phyloP scores from a whole-genome alignment of 805 yeast species.

The Wickerhamiella azyma region DNA sequence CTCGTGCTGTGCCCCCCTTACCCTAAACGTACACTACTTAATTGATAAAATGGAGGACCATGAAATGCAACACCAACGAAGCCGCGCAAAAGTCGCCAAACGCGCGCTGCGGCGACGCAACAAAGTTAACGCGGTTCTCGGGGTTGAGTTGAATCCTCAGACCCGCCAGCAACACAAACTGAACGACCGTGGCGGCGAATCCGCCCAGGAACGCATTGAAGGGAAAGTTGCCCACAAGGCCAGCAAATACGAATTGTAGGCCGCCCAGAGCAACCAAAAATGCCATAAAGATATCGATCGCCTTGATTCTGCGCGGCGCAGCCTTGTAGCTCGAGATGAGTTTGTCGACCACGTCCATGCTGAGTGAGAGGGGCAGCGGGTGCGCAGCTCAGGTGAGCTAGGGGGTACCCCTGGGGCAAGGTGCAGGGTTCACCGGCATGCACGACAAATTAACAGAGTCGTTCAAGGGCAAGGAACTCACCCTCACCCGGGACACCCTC shows the following conservation, averaged over 20 bases:
- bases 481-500: too few relatives aligned
- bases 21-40: constrained; percentile 23
- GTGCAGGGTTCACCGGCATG: too few relatives aligned
- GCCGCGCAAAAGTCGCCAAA: constrained; percentile 84
- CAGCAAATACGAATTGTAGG: constrained; percentile 64
- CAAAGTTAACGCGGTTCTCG: constrained; percentile 29
- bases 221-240: constrained; percentile 76
- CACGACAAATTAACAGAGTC: too few relatives aligned
- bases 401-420: too few relatives aligned
- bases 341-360: constrained; percentile 16
- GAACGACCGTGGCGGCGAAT: constrained; percentile 83
- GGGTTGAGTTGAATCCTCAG: constrained; percentile 57
- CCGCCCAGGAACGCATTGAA: constrained; percentile 96
- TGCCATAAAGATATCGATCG: constrained; percentile 65
- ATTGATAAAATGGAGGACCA: constrained; percentile 82
- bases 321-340: constrained; percentile 18
- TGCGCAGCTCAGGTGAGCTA: too few relatives aligned
- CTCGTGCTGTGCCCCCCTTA: too few relatives aligned
- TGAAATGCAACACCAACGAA: constrained; percentile 75
- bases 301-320: constrained; percentile 28
- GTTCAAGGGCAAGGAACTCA: too few relatives aligned
- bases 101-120: constrained; percentile 42
- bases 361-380: too few relatives aligned
- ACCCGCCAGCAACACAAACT: constrained; percentile 67
- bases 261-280: constrained; percentile 64